Percentiles rank a stretch among this genome's conserved stretches.
phyloP scores from a whole-genome alignment of 2,329 filamentous ascomycete genomes.

The Ophiostoma pallidulum region DNA sequence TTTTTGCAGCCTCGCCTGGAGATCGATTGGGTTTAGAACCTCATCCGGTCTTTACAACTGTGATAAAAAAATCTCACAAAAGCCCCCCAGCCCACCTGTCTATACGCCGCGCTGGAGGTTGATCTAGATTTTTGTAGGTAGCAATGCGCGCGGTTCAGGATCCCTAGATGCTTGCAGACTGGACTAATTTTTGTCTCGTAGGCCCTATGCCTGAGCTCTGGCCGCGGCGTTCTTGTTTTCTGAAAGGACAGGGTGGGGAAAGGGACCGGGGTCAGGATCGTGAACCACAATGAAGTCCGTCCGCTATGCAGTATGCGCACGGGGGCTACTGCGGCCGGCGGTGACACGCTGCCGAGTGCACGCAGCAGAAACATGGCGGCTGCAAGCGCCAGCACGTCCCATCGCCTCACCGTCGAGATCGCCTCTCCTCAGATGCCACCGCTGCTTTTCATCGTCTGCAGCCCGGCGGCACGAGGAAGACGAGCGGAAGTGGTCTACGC shows the following conservation, averaged over 20 bases:
- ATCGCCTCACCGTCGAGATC: neutral
- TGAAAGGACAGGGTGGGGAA: too few species aligned
- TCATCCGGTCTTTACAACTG: neutral
- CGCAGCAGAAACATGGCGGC: neutral
- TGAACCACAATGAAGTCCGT: neutral
- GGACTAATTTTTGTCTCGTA: too few species aligned
- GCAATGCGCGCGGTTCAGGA: too few species aligned
- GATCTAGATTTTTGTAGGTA: too few species aligned
- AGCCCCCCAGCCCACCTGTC: too few species aligned
- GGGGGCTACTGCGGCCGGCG: conserved; percentile 6
- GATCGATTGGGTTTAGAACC: neutral
- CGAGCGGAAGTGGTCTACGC: conserved; percentile 75
- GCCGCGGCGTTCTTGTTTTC: too few species aligned
- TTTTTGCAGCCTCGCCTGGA: conserved; percentile 3
- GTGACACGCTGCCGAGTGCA: conserved; percentile 15
- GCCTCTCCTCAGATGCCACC: neutral
- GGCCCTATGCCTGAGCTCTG: too few species aligned
- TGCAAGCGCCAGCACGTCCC: too few species aligned
- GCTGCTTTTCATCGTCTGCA: conserved; percentile 22
- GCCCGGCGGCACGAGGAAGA: conserved; percentile 11
- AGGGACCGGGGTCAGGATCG: neutral
- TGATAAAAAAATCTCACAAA: too few species aligned
- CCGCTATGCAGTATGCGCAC: conserved; percentile 1
- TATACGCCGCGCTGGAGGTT: too few species aligned
- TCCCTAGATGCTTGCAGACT: too few species aligned